A percentile compares a stretch with the other conserved stretches of the same genome.
These are phyloP conservation scores for Mycena albidolilacea DNA, from an alignment of 768 basidiomycete species.

Conservation along the genomic window DNA sequence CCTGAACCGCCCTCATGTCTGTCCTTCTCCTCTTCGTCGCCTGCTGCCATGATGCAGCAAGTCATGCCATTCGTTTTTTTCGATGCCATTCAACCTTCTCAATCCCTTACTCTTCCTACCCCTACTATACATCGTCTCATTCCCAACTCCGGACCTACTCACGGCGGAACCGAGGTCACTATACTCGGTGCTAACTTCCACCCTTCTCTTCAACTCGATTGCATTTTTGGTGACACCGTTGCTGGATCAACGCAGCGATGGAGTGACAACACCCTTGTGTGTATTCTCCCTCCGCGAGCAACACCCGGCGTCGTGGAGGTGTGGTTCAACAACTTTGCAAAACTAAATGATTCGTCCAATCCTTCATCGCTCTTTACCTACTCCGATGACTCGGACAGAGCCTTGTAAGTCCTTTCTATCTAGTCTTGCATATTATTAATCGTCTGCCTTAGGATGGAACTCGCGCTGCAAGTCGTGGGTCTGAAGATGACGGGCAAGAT, in stretches of 20 bases:
- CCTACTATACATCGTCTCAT: slow-evolving; percentile 91
- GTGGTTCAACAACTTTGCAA: slow-evolving; percentile 85
- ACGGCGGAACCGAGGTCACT: slow-evolving; percentile 96
- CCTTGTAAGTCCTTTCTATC: slow-evolving; percentile 71
- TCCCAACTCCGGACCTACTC: slow-evolving; percentile 87
- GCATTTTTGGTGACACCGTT: slow-evolving; percentile 87
- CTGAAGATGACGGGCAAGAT: slow-evolving; percentile 97
- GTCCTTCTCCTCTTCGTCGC: slow-evolving; percentile 44
- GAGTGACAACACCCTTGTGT: slow-evolving; percentile 95
- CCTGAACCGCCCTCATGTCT: slow-evolving; percentile 38
- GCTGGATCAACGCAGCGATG: slow-evolving; percentile 91
- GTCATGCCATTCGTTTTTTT: slow-evolving; percentile 76
- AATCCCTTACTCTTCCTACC: slow-evolving; percentile 64
- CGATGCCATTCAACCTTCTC: slow-evolving; percentile 63
- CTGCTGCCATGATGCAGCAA: slow-evolving; percentile 43
- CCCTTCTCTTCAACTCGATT: slow-evolving; percentile 76
- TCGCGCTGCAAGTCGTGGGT: slow-evolving; percentile 95
- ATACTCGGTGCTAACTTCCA: slow-evolving; percentile 94
- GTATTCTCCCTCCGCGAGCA: slow-evolving; percentile 87
- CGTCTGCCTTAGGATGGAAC: slow-evolving; percentile 81
- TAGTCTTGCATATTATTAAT: slow-evolving; percentile 19
- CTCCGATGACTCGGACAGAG: slow-evolving; percentile 90
- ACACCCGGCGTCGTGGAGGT: slow-evolving; percentile 91
- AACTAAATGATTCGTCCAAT: slow-evolving; percentile 66
- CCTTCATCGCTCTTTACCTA: slow-evolving; percentile 86